A percentile compares a stretch with the other conserved stretches of the same genome.
Conservation (phyloP, 306 rosid genomes). For the Ochetophila trinervis region DNA sequence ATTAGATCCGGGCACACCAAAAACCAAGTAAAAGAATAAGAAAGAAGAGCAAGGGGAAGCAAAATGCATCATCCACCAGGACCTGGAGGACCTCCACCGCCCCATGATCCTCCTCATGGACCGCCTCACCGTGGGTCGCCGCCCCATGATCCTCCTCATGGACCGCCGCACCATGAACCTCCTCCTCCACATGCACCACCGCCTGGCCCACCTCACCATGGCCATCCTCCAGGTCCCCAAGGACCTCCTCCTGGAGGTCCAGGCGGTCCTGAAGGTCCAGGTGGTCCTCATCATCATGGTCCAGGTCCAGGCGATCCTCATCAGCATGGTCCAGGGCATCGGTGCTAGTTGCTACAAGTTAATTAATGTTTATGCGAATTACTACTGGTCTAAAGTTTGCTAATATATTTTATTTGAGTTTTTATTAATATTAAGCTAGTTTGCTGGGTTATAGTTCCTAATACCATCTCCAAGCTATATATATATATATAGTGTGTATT, state of each 20-base stretch:
- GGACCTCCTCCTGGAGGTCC: constrained; percentile 6
- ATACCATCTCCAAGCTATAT: no score
- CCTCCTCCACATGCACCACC: not conserved
- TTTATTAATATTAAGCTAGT: no score
- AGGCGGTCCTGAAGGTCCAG: not conserved
- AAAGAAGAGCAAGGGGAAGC: not conserved
- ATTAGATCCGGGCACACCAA: no score
- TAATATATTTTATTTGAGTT: no score
- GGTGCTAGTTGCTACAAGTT: no score
- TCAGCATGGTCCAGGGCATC: no score
- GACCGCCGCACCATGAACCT: constrained; percentile 12
- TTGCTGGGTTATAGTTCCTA: no score
- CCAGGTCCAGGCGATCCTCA: not conserved
- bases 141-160: not conserved
- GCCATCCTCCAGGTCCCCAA: constrained; percentile 8
- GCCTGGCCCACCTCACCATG: constrained; percentile 16
- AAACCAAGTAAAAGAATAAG: not conserved
- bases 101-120: not conserved
- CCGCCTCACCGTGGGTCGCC: not conserved
- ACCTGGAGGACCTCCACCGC: constrained; percentile 11
- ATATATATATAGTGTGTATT: no score
- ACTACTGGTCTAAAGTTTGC: no score
- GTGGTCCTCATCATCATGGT: not conserved
- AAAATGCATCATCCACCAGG: constrained; percentile 7
- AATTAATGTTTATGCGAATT: no score